Evolutionary conservation across 1,284 basidiomycete species (phyloP), one percentile per base, ranked within the genome.

Genomic region (Leccinum subspadiceum): DNA sequence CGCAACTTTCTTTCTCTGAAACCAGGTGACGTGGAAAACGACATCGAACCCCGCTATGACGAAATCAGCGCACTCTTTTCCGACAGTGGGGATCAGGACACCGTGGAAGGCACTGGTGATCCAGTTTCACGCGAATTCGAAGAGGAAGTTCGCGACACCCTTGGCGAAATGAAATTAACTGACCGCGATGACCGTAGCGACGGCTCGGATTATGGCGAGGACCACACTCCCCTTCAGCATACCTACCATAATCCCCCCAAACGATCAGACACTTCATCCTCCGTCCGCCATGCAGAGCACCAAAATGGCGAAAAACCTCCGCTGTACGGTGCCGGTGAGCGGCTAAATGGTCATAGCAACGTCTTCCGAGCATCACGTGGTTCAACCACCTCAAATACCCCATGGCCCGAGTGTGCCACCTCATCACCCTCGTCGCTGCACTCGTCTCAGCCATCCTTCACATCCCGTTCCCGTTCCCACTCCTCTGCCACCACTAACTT

Each of bases 1-100:
- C 87, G 94, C 53, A 82, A 85, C 60, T 99, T 99, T 76, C 84
- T 98, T 60, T 83, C 92, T 7, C 81, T 92, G 22, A 92, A 93
- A 70, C 87, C 93, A 1, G 96, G 96, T 7, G 96, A 99, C 71
- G 86, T 91, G 4, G 86, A 86, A 65, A 84, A 84, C 51, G 84
- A 87, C 57, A 78, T 85, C 17, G 84, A 85, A 5, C 79, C 89
- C 10, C 80, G 82, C 29, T 77, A 74, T 54, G 78, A 78, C 62
- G 84, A 84, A 70, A 80, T 89, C 56, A 80, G 83, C 29, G 79
- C 80, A 5, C 69, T 89, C n/a, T 79, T 79, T 57, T 75, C 75
- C 46, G 75, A 76, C 22, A 75, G 70, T 39, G 68, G 69, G 57
- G 68, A 78, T 64, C 60, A 68, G 44, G 66, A 75, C 60, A 61